Evolutionary conservation across 116 monocot species (phyloP), one percentile per base, ranked within the genome.

Genomic region (Posidonia oceanica): DNA sequence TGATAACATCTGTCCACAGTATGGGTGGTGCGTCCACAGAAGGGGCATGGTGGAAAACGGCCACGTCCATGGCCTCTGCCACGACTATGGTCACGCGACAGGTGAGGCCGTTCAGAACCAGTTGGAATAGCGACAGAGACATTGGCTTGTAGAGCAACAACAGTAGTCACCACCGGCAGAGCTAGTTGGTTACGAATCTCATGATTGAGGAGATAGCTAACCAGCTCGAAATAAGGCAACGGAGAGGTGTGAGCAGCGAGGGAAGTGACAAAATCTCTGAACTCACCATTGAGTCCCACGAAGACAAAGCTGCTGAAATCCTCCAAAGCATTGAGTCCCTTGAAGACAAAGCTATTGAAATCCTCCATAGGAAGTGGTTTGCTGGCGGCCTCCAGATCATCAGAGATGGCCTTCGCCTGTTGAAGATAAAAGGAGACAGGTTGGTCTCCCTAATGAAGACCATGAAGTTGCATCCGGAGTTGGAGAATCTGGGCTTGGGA

Each of bases 371-470:
- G 17, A 37, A 69, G 69, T 21, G 69, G 69, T 54, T 55, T 10
- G 3, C 54, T 22, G 2, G 29, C 54, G 1, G 69, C 69, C 18
- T 7, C 54, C 14, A 69, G 54, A 5, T 69, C 2, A 36, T 69
- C 69, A 2, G 69, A 39, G 54, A 69, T 18, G 42, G n/a, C 16
- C 12, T 69, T 69, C 1, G 52, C 69, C 54, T 69, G 18, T 36
- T 55, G 69, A 14, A 69, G 29, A 37, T 29, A 69, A 36, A 41
- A 36, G 18, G 54, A 14, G 16, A 69, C 69, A 10, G 52, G 54
- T 7, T 11, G 22, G 29, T 69, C 69, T 12, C 54, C 69, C 54
- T 36, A 3, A 11, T 39, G 8, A 3, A 69, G 54, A 3, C 5
- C 17, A 15, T 69, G 54, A 4, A 71, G 42, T 21, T 71, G 71